Conservation (phyloP, 2,329 filamentous ascomycete species). For the Fusarium duplospermum region DNA sequence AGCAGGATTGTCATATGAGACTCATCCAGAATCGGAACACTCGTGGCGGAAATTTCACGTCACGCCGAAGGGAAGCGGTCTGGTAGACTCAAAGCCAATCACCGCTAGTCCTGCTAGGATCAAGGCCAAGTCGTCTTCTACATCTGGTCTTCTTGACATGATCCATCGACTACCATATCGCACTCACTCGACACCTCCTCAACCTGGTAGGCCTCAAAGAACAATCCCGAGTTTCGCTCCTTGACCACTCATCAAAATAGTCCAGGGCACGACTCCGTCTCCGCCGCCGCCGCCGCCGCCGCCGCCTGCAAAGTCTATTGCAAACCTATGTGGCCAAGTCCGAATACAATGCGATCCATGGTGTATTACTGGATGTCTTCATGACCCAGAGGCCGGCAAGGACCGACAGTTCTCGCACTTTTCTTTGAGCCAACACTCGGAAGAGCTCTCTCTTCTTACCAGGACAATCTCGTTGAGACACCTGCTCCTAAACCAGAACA, state of each 20-base stretch:
- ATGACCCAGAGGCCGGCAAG: not conserved
- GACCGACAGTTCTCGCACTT: not conserved
- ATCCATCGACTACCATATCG: not conserved
- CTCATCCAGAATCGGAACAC: not conserved
- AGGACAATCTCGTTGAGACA: not conserved
- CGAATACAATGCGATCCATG: not conserved
- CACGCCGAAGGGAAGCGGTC: not conserved
- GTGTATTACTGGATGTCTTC: not conserved
- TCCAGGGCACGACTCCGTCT: not conserved
- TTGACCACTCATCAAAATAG: not conserved
- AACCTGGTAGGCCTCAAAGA: not conserved
- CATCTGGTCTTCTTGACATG: not conserved
- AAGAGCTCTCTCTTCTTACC: not conserved
- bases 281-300: not conserved
- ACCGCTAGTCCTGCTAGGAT: not conserved
- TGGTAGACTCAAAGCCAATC: not conserved
- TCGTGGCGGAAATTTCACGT: not conserved
- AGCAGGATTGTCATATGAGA: not conserved
- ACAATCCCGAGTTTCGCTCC: not conserved
- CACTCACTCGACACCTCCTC: not conserved
- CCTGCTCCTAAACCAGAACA: not conserved
- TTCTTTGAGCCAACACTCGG: not conserved
- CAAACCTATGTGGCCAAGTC: not conserved
- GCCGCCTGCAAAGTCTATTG: not conserved
- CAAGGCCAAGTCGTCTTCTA: not conserved